Base-by-base conservation (phyloP, 2,329 filamentous ascomycete genomes). In the Colletotrichum sp. region DNA sequence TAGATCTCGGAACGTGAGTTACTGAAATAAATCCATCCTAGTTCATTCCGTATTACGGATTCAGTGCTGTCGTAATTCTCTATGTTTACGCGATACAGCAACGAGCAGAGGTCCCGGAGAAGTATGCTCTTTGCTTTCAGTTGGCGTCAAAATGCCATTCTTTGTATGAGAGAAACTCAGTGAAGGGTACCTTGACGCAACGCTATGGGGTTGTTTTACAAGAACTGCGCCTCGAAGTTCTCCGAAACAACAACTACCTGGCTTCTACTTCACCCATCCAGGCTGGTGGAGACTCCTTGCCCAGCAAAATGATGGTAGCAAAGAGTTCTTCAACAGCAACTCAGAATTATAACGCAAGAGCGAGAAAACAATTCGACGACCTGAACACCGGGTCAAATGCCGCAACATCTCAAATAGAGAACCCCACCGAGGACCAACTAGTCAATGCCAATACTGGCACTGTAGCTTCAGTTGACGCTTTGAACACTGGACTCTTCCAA, bases 11-110 rank as follows among this genome's bases (percentile, higher is more conserved):
- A 28, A 28, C 26, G 26, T 28, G 26, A 28, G 32, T 34, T 15
- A 36, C 34, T 36, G 15, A 36, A 3, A 16, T 15, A 6, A 8
- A 8, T 7, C 7, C 7, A 5, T 8, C 1, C 36, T 18, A 39
- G 82, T 84, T 84, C 39, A 83, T 81, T 3, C 85, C 86, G 26
- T 88, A 88, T 69, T 86, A 85, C 64, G 86, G 84, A 0, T 89
- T 88, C 57, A 87, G 82, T 21, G 87, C 87, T 0, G 84, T 87
- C 1, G 85, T 87, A 1, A 82, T 88, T 2, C 80, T 88, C 2
- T 88, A 88, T 68, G 83, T 88, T 1, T 86, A 85, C 64, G 82
- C 84, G 7, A 88, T 88, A 7, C 86, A 87, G 34, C 80, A 84
- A 34, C 79, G 82, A 3, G 73, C 80, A 10, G 74, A 79, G 16